Percentiles rank a stretch among this genome's conserved stretches.
phyloP scores from a whole-genome alignment of 140 eudicot species.

The Ambrosia hybrid region DNA sequence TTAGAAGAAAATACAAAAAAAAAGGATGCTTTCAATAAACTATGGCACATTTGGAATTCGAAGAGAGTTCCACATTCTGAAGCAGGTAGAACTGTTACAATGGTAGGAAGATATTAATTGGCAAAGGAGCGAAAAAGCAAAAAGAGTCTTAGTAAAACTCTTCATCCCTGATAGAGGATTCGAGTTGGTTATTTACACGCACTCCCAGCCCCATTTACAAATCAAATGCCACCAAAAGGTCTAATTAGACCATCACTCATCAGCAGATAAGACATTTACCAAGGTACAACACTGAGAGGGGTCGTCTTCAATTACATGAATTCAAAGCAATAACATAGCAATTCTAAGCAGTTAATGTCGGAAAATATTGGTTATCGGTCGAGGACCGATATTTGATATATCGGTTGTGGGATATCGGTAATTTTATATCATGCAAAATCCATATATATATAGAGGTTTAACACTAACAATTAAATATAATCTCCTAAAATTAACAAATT shows the following conservation, averaged over 20 bases:
- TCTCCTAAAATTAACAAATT: too few relatives aligned
- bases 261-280: constrained; percentile 1
- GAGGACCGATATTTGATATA: too few relatives aligned
- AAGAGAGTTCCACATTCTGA: constrained; percentile 11
- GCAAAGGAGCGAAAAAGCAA: background rate
- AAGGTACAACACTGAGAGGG: constrained; percentile 9
- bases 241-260: constrained; percentile 9
- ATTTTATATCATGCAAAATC: too few relatives aligned
- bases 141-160: too few relatives aligned
- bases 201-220: background rate
- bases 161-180: background rate
- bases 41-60: background rate
- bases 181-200: background rate
- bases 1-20: constrained; percentile 14
- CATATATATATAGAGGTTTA: too few relatives aligned
- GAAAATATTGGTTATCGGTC: too few relatives aligned
- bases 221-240: background rate
- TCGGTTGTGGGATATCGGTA: too few relatives aligned
- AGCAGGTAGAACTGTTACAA: constrained; percentile 12
- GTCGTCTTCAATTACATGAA: background rate
- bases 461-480: too few relatives aligned
- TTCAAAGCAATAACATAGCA: background rate
- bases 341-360: too few relatives aligned
- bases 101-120: background rate
- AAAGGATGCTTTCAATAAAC: constrained; percentile 1